A percentile compares a stretch with the other conserved stretches of the same genome.
phyloP scores from a whole-genome alignment of 805 yeast species.

The Candida chilensis region DNA sequence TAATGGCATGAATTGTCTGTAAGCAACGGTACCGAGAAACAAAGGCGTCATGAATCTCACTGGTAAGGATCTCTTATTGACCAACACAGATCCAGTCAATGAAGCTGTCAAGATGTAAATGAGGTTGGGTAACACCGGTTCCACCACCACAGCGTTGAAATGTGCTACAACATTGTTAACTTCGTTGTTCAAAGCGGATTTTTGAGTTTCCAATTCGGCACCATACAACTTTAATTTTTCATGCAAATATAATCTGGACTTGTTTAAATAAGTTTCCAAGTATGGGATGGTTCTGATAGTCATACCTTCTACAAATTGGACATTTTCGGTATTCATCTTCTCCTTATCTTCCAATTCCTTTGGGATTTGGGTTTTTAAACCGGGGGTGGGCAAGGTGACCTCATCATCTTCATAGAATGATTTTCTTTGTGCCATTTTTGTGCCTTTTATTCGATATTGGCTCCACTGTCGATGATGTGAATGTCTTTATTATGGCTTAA shows the following conservation, averaged over 20 bases:
- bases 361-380: slow-evolving; percentile 27
- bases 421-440: slow-evolving; percentile 19
- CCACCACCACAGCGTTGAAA: slow-evolving; percentile 28
- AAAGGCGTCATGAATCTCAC: slow-evolving; percentile 43
- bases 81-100: slow-evolving; percentile 48
- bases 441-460: too few relatives aligned
- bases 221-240: slow-evolving; percentile 22
- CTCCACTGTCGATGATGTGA: too few relatives aligned
- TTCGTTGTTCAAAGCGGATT: slow-evolving; percentile 38
- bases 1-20: slow-evolving; percentile 39
- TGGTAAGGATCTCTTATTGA: slow-evolving; percentile 35
- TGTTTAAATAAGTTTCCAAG: slow-evolving; percentile 31
- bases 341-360: slow-evolving; percentile 26
- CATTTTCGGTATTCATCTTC: slow-evolving; percentile 22
- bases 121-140: slow-evolving; percentile 46
- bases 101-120: slow-evolving; percentile 47
- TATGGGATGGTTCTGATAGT: slow-evolving; percentile 39
- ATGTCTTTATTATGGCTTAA: too few relatives aligned
- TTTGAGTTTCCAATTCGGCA: slow-evolving; percentile 38
- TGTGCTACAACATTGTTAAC: slow-evolving; percentile 14
- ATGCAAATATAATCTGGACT: slow-evolving; percentile 25
- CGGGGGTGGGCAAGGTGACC: slow-evolving; percentile 36
- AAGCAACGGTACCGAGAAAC: slow-evolving; percentile 35
- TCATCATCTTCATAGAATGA: slow-evolving; percentile 48
- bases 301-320: slow-evolving; percentile 41